phyloP scores from a whole-genome alignment of 106 monocot genomes.

The Gastrodia elata region DNA sequence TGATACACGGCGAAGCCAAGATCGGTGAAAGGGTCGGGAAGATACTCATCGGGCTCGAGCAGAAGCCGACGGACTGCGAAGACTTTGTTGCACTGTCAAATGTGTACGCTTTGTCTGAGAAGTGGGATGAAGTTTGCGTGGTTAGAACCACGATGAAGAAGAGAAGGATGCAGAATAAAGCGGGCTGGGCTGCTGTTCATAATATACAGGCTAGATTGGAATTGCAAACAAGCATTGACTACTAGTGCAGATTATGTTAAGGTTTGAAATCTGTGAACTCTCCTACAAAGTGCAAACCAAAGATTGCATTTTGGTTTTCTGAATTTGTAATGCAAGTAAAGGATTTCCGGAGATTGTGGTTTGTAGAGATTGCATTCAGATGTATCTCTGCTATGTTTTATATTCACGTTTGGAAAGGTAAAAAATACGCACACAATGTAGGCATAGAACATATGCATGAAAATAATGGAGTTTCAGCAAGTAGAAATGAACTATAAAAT shows the following conservation, averaged over 20 bases:
- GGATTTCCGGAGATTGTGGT: too few relatives aligned
- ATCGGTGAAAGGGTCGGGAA: conserved; percentile 22
- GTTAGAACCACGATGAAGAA: conserved; percentile 26
- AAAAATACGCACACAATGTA: too few relatives aligned
- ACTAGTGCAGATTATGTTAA: neutral
- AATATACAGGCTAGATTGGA: neutral
- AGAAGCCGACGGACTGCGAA: conserved; percentile 2
- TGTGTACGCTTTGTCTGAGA: conserved; percentile 28
- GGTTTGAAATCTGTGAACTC: too few relatives aligned
- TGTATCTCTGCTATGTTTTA: too few relatives aligned
- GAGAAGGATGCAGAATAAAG: conserved; percentile 11
- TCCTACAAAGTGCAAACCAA: too few relatives aligned
- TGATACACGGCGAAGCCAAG: conserved; percentile 15
- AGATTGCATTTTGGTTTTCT: too few relatives aligned
- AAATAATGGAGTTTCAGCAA: too few relatives aligned
- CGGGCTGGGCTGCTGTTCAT: conserved; percentile 17
- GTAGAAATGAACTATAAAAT: too few relatives aligned
- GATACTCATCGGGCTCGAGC: conserved; percentile 12
- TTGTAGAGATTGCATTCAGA: too few relatives aligned
- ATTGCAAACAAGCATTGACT: neutral
- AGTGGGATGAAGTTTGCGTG: conserved; percentile 30
- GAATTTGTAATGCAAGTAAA: too few relatives aligned
- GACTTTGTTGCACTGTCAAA: conserved; percentile 43
- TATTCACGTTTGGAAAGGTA: too few relatives aligned
- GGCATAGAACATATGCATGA: too few relatives aligned